Conservation (phyloP, 2,329 filamentous ascomycete genomes). For the Chrysoporthe cubensis region DNA sequence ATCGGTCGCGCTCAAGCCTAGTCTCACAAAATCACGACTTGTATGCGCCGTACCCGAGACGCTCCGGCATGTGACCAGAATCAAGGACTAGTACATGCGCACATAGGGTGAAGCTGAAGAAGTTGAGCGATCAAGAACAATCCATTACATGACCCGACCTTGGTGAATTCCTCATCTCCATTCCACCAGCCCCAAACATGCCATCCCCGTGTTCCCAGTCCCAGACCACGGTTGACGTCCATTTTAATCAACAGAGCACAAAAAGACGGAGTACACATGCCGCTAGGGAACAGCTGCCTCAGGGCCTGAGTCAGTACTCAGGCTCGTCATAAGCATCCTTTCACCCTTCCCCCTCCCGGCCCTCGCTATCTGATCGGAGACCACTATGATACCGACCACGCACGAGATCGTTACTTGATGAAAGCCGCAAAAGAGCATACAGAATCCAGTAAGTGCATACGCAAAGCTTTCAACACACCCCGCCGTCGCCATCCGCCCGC, state of each 20-base stretch:
- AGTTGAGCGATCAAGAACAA: constrained; percentile 6
- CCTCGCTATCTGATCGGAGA: not conserved
- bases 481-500: not conserved
- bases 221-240: not conserved
- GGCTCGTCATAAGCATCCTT: not conserved
- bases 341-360: not conserved
- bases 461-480: not conserved
- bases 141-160: constrained; percentile 12
- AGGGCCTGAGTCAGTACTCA: not conserved
- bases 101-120: not conserved
- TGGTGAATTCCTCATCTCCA: not conserved
- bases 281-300: constrained; percentile 1
- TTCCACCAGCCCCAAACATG: not conserved
- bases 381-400: not conserved
- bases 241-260: not conserved
- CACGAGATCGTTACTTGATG: not conserved
- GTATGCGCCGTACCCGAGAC: not conserved
- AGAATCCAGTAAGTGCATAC: not conserved
- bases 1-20: not conserved
- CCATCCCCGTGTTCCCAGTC: not conserved
- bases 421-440: not conserved
- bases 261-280: constrained; percentile 10
- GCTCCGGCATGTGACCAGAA: not conserved
- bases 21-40: not conserved
- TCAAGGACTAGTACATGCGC: not conserved